Evolutionary conservation across 2,329 filamentous ascomycete genomes (phyloP).

Genomic region (Colletotrichum karsti): DNA sequence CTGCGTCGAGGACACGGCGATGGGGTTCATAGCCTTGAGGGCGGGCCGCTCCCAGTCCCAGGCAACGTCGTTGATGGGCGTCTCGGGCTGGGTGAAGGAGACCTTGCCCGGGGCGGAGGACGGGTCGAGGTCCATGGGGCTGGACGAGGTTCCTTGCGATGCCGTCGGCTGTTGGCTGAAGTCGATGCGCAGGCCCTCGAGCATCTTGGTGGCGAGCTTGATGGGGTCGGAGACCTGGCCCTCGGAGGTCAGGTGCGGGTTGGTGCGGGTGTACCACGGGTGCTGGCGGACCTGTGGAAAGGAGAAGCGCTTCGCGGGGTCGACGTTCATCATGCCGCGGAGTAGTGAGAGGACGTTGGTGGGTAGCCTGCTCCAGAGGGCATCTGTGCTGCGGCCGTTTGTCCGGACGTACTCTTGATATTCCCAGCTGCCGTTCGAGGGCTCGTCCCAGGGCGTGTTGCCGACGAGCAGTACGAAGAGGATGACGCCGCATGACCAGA

Average conservation of each 20-base stretch:
- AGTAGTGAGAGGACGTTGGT: slow-evolving; percentile 80
- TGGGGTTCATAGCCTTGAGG: slow-evolving; percentile 58
- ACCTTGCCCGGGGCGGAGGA: slow-evolving; percentile 53
- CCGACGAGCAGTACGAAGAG: slow-evolving; percentile 94
- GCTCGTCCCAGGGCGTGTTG: slow-evolving; percentile 98
- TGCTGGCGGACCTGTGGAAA: slow-evolving; percentile 88
- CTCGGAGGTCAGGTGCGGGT: slow-evolving; percentile 77
- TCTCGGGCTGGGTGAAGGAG: slow-evolving; percentile 87
- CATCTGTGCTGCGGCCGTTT: slow-evolving; percentile 83
- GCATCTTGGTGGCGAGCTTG: slow-evolving; percentile 91
- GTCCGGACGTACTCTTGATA: slow-evolving; percentile 87
- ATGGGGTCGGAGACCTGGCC: slow-evolving; percentile 83
- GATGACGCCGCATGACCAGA: slow-evolving; percentile 99
- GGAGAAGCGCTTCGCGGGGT: slow-evolving; percentile 79
- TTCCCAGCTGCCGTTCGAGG: slow-evolving; percentile 86
- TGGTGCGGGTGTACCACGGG: slow-evolving; percentile 91
- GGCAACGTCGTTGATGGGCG: slow-evolving; percentile 74
- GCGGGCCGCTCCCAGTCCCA: slow-evolving; percentile 90
- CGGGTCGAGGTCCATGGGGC: slow-evolving; percentile 77
- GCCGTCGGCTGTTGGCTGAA: slow-evolving; percentile 75
- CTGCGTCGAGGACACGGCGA: slow-evolving; percentile 58
- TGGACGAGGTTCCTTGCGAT: slow-evolving; percentile 47
- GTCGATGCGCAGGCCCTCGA: slow-evolving; percentile 89
- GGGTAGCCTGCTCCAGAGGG: slow-evolving; percentile 85
- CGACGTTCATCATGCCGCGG: slow-evolving; percentile 90